These are phyloP conservation scores for Arabidopsis lyrata DNA, from an alignment of 441 rosid species.

Conservation along the genomic window DNA sequence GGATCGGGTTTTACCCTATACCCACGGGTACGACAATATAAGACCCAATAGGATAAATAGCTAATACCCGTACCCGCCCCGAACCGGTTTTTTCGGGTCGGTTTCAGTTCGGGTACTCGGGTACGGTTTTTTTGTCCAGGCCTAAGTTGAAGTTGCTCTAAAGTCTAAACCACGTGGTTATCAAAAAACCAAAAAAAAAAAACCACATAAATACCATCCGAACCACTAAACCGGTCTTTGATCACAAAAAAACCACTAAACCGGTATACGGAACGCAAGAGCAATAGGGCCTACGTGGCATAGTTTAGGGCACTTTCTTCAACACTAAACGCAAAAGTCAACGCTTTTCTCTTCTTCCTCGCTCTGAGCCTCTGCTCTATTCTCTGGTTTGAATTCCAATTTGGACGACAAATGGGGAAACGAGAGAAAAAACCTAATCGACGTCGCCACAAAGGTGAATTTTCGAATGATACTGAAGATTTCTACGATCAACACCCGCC, in stretches of 20 bases:
- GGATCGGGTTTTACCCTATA: too few relatives aligned
- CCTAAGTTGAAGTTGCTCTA: too few relatives aligned
- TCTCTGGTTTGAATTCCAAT: not conserved
- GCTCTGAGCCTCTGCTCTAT: conserved; percentile 1
- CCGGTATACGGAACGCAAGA: not conserved
- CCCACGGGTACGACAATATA: too few relatives aligned
- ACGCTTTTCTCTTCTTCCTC: conserved; percentile 1
- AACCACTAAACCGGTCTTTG: too few relatives aligned
- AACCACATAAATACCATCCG: too few relatives aligned
- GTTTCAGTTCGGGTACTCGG: too few relatives aligned
- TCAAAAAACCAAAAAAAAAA: too few relatives aligned
- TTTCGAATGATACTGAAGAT: conserved; percentile 47
- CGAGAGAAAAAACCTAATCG: conserved; percentile 70
- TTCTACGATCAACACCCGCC: conserved; percentile 50
- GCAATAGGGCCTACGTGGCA: conserved; percentile 2
- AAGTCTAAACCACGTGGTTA: too few relatives aligned
- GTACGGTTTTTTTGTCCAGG: too few relatives aligned
- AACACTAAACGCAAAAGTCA: not conserved
- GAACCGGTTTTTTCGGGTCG: too few relatives aligned
- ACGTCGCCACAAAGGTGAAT: conserved; percentile 54
- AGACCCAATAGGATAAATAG: too few relatives aligned
- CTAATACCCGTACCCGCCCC: too few relatives aligned
- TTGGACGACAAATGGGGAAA: conserved; percentile 64
- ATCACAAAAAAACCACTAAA: not conserved
- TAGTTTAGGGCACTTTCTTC: conserved; percentile 1